Conservation (phyloP, 495 filamentous ascomycete genomes). For the Neurospora sp. region DNA sequence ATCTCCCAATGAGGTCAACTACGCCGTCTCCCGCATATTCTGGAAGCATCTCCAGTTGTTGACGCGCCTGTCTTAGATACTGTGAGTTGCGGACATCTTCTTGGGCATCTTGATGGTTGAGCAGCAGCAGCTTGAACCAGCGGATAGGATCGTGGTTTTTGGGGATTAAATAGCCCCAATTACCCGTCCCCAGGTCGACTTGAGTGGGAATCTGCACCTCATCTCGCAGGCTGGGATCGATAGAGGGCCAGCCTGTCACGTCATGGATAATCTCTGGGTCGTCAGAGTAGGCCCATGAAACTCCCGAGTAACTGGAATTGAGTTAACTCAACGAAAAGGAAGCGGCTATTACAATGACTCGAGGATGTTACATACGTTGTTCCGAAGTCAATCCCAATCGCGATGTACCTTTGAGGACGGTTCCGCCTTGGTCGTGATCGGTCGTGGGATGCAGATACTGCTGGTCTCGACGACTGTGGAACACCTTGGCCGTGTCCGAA, state of each 20-base stretch:
- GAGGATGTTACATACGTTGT: conserved; percentile 9
- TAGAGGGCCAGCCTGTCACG: conserved; percentile 13
- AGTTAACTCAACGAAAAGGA: background rate
- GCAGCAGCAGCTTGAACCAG: conserved; percentile 23
- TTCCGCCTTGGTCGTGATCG: background rate
- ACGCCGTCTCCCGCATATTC: background rate
- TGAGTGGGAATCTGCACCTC: conserved; percentile 17
- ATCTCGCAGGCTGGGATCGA: background rate
- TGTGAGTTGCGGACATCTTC: conserved; percentile 4
- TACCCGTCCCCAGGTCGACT: conserved; percentile 6
- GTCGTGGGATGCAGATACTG: too few relatives aligned
- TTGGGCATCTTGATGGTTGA: conserved; percentile 11
- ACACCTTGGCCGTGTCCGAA: too few relatives aligned
- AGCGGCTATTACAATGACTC: background rate
- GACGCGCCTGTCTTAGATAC: conserved; percentile 4
- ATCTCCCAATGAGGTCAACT: conserved; percentile 7
- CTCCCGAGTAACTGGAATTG: conserved; percentile 13
- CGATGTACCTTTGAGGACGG: conserved; percentile 2
- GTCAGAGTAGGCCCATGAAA: conserved; percentile 12
- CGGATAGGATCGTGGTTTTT: conserved; percentile 10
- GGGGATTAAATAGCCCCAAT: conserved; percentile 18
- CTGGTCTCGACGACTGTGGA: too few relatives aligned
- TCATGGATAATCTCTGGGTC: conserved; percentile 13
- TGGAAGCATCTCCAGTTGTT: background rate
- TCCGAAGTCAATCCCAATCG: conserved; percentile 22